Evolutionary conservation across 2,329 filamentous ascomycete genomes (phyloP), one percentile per base, ranked within the genome.

Genomic region (Talaromyces piceae): DNA sequence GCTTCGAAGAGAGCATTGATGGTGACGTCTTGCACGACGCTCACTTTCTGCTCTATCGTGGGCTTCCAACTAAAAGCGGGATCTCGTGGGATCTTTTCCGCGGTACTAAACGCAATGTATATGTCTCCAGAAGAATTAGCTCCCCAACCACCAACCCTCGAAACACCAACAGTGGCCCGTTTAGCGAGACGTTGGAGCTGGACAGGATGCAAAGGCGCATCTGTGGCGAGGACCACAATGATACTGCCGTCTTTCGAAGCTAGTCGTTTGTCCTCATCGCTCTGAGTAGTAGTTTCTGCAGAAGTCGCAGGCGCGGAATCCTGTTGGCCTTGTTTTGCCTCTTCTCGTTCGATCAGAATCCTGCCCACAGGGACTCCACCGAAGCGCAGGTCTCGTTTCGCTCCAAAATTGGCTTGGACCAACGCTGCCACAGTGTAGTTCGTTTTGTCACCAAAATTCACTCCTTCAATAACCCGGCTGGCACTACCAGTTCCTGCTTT

Each of bases 1-100:
- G 37, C 50, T 48, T 52, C 50, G 18, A 52, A 52, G 26, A 52
- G 8, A 16, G 50, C 45, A 52, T 52, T 52, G 16, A 52, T 52
- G 9, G 50, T 52, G 11, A 48, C 45, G 30, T 52, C 50, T 41
- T 52, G 50, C 22, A 52, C 50, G 4, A 52, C 50, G 8, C 12
- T 16, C 12, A 52, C 45, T 3, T 33, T 52, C 33, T 52, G 50
- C 41, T 44, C 50, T 6, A 25, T 20, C 3, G 50, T 52, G 13
- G 50, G 45, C 12, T 48, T 52, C 50, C 50, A 52, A 13, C 37
- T 44, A 20, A 52, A 52, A 5, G n/a, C n/a, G 2, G 50, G 50
- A 4, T n/a, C 39, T 25, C 50, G 33, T 5, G 45, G 50, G 4
- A 52, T 48, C 16, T 43, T 31, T 23, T 52, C 33, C 4, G 50